phyloP scores from a whole-genome alignment of 148 eudicot genomes.

The Camellia sinensis region DNA sequence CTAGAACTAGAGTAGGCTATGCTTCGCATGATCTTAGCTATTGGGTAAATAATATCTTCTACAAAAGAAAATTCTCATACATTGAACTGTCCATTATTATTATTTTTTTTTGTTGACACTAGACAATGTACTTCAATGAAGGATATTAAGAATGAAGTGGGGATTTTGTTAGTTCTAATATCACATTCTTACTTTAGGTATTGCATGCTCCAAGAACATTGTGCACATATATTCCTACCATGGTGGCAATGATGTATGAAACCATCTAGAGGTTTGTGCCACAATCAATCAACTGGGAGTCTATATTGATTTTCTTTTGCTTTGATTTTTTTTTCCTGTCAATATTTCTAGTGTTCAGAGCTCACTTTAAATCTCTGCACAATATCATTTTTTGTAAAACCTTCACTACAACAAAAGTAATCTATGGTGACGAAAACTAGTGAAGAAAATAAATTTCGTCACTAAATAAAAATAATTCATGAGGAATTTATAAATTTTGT shows the following conservation, averaged over 20 bases:
- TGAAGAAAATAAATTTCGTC: too few species aligned
- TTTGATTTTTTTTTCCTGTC: background rate
- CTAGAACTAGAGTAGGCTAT: too few species aligned
- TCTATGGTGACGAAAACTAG: too few species aligned
- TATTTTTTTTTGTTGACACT: background rate
- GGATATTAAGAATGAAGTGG: background rate
- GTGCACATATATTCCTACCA: constrained; percentile 75
- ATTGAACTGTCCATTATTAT: background rate
- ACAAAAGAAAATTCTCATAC: background rate
- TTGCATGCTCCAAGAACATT: constrained; percentile 90
- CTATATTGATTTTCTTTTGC: background rate
- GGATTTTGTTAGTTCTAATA: constrained; percentile 16
- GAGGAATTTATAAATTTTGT: too few species aligned
- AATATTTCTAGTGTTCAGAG: background rate
- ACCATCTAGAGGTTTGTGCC: constrained; percentile 78
- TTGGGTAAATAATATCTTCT: too few species aligned
- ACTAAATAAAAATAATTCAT: too few species aligned
- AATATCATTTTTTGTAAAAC: background rate
- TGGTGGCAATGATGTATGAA: constrained; percentile 63
- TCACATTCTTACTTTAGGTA: constrained; percentile 50
- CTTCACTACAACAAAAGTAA: too few species aligned
- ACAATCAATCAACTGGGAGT: background rate
- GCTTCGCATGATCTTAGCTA: too few species aligned
- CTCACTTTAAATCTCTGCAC: background rate
- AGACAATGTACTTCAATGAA: background rate